Conservation (phyloP, 768 basidiomycete species). For the Grammothele lineata region DNA sequence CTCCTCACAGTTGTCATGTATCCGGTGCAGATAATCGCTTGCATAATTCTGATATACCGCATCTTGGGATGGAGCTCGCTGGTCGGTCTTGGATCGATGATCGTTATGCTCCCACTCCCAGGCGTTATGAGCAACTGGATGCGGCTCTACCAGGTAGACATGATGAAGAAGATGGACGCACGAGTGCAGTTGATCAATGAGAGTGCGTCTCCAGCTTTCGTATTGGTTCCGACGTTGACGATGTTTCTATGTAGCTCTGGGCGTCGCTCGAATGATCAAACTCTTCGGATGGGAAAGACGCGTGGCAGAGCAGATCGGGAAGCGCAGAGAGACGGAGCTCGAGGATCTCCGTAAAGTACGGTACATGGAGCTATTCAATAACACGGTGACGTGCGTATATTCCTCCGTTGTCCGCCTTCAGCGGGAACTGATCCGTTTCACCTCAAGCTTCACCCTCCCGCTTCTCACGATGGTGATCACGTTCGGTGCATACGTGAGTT, state of each 20-base stretch:
- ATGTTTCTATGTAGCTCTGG: slow-evolving; percentile 19
- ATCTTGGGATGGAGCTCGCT: slow-evolving; percentile 48
- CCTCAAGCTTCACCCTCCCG: slow-evolving; percentile 56
- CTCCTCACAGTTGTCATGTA: slow-evolving; percentile 19
- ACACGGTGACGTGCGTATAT: slow-evolving; percentile 41
- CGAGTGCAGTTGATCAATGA: slow-evolving; percentile 41
- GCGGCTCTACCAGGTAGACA: slow-evolving; percentile 34
- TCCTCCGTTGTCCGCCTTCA: slow-evolving; percentile 57
- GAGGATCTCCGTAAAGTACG: slow-evolving; percentile 45
- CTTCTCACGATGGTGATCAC: slow-evolving; percentile 61
- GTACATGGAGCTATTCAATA: slow-evolving; percentile 44
- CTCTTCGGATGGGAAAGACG: slow-evolving; percentile 41
- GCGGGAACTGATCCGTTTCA: slow-evolving; percentile 28
- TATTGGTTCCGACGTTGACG: not conserved
- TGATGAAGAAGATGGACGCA: slow-evolving; percentile 33
- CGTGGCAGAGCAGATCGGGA: slow-evolving; percentile 46
- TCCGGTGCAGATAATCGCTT: slow-evolving; percentile 36
- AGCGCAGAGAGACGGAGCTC: slow-evolving; percentile 60
- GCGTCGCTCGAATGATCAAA: slow-evolving; percentile 41
- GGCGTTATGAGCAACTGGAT: slow-evolving; percentile 34
- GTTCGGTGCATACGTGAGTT: slow-evolving; percentile 52
- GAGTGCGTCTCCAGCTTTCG: slow-evolving; percentile 10
- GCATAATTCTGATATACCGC: slow-evolving; percentile 37
- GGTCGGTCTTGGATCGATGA: slow-evolving; percentile 36
- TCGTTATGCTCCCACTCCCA: slow-evolving; percentile 37